These are phyloP conservation scores for Lithohypha guttulata DNA, from an alignment of 2,329 filamentous ascomycete species.

Conservation along the genomic window DNA sequence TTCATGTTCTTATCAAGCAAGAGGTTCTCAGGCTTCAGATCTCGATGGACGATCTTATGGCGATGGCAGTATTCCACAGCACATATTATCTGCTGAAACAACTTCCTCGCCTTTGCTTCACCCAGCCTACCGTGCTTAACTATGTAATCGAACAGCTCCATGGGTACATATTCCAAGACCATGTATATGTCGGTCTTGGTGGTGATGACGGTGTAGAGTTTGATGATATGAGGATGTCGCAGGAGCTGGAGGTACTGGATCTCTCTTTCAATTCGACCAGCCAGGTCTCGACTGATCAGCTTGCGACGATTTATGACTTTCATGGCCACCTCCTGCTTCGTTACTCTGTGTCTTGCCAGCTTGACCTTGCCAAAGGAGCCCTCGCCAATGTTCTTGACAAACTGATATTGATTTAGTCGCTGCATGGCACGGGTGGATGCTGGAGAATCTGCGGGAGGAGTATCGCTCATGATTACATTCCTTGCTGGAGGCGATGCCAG, in stretches of 20 bases:
- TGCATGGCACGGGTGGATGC: constrained; percentile 54
- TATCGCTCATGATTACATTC: constrained; percentile 10
- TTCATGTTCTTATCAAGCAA: constrained; percentile 91
- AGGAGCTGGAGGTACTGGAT: constrained; percentile 95
- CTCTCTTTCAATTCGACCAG: constrained; percentile 90
- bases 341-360: constrained; percentile 83
- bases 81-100: constrained; percentile 98
- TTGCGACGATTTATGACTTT: constrained; percentile 97
- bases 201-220: constrained; percentile 96
- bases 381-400: constrained; percentile 83
- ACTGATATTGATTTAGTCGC: constrained; percentile 82
- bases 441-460: constrained; percentile 30
- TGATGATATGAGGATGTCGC: constrained; percentile 97
- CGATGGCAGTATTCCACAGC: constrained; percentile 98
- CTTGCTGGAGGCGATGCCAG: constrained; percentile 19
- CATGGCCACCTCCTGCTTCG: constrained; percentile 86
- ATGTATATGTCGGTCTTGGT: constrained; percentile 93
- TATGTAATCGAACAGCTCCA: constrained; percentile 96
- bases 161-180: constrained; percentile 95
- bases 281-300: constrained; percentile 94
- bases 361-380: constrained; percentile 99
- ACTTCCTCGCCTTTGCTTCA: constrained; percentile 85
- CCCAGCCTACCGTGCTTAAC: constrained; percentile 86
- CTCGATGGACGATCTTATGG: constrained; percentile 96
- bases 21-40: constrained; percentile 94